Conservation (phyloP, 495 filamentous ascomycete genomes). For the Neurospora intermedia region DNA sequence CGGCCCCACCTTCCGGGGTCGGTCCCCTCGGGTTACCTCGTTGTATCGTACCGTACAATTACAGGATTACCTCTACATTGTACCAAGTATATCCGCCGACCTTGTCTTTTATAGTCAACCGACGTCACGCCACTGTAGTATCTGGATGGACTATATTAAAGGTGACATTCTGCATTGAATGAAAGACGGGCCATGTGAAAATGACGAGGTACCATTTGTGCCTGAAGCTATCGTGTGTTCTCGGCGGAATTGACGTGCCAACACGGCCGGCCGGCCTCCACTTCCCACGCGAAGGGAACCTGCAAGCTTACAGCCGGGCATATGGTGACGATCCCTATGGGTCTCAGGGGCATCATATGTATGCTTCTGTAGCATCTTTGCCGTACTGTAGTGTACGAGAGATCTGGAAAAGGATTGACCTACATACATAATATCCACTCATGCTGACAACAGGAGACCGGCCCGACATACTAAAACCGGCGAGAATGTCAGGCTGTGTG, state of each 20-base stretch:
- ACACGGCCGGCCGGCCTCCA: background rate
- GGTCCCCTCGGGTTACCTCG: background rate
- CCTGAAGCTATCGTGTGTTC: background rate
- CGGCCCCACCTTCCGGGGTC: background rate
- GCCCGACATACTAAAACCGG: background rate
- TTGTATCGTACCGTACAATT: background rate
- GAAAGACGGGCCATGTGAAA: background rate
- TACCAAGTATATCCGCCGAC: background rate
- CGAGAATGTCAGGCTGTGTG: background rate
- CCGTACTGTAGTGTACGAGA: no score
- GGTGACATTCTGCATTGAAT: background rate
- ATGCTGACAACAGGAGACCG: background rate
- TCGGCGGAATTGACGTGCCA: background rate
- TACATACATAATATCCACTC: background rate
- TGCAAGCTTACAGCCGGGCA: background rate
- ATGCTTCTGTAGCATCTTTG: background rate
- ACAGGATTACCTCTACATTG: background rate
- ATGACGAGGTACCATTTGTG: background rate
- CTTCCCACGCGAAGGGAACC: background rate
- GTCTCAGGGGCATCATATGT: background rate
- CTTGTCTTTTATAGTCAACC: background rate
- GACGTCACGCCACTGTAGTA: background rate
- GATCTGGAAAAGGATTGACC: background rate
- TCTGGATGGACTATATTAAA: background rate
- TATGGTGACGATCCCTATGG: background rate